Conservation (phyloP, 495 filamentous ascomycete genomes). For the Ramalina peruviana region DNA sequence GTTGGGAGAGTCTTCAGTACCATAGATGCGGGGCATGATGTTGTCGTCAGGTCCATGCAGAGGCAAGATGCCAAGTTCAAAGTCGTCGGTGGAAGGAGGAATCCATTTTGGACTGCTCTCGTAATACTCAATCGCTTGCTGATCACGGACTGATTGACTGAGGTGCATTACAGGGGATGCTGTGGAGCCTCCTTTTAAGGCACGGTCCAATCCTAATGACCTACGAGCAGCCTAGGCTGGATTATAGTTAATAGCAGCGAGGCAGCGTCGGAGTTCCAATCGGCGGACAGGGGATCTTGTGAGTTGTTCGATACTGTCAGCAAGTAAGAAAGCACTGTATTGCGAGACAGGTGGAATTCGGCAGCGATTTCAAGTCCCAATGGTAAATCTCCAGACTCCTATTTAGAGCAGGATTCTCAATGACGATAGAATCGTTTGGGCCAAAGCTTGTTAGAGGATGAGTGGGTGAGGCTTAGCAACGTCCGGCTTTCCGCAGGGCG, state of each 20-base stretch:
- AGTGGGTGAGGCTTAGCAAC: neutral
- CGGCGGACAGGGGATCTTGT: neutral
- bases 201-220: neutral
- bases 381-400: too few species aligned
- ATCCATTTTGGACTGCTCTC: neutral
- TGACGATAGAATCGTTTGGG: neutral
- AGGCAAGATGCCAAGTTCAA: constrained; percentile 1
- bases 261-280: neutral
- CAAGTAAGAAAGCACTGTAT: neutral
- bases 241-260: neutral
- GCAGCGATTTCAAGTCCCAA: neutral
- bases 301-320: neutral
- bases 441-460: neutral
- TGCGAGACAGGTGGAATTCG: neutral
- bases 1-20: neutral
- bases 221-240: neutral
- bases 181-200: neutral
- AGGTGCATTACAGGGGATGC: neutral
- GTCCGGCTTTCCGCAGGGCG: constrained; percentile 1
- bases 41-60: neutral
- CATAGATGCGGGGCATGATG: neutral
- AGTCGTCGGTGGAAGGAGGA: neutral
- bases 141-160: neutral
- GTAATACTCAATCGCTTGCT: neutral
- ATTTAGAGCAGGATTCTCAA: too few species aligned